Evolutionary conservation across 495 filamentous ascomycete species (phyloP).

Genomic region (Apiosordaria backusii): DNA sequence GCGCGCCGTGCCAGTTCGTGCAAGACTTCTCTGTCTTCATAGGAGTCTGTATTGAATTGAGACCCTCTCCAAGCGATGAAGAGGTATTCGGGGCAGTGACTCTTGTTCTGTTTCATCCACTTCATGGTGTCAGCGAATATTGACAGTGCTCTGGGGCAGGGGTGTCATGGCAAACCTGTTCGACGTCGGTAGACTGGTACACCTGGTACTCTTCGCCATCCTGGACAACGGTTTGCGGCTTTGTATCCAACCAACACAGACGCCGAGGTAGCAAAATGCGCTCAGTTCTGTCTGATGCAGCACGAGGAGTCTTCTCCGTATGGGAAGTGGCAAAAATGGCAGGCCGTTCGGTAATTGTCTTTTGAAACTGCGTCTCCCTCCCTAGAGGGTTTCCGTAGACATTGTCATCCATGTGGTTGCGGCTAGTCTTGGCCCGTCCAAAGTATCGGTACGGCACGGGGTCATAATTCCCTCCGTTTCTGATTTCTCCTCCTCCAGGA

Average conservation of each 20-base stretch:
- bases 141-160: background rate
- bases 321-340: background rate
- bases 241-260: background rate
- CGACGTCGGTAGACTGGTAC: slow-evolving; percentile 2
- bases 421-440: background rate
- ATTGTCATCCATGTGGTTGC: background rate
- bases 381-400: background rate
- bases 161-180: background rate
- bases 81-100: background rate
- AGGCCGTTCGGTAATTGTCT: background rate
- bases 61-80: background rate
- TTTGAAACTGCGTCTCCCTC: background rate
- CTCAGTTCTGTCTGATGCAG: background rate
- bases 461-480: background rate
- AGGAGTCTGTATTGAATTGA: background rate
- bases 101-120: background rate
- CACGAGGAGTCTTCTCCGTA: background rate
- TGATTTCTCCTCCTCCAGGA: background rate
- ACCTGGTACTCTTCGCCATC: background rate
- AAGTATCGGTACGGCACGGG: slow-evolving; percentile 1
- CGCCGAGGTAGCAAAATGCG: background rate
- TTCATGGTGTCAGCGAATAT: background rate
- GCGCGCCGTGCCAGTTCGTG: background rate
- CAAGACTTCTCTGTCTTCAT: background rate
- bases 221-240: background rate